Evolutionary conservation across 805 yeast genomes (phyloP), one percentile per base, ranked within the genome.

Genomic region (Candida bentonensis): DNA sequence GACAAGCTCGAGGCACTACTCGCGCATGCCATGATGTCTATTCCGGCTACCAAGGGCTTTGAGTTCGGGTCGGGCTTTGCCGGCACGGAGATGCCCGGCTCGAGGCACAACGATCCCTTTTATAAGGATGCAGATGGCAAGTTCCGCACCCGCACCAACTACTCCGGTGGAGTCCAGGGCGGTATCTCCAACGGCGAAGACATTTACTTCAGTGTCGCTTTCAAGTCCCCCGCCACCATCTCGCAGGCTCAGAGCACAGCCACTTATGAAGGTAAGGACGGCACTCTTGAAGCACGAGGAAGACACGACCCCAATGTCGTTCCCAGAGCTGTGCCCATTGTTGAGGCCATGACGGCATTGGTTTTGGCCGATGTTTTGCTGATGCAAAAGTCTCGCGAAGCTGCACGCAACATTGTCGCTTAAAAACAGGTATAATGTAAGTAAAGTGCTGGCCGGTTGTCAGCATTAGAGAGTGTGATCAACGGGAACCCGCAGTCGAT

Each of bases 291-390:
- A 44, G 96, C 98, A 27, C 80, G 89, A 62, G 98, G 98, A 46
- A 83, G 98, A 73, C 98, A 92, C 59, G 98, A 92, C 62, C 98
- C 98, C 26, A 85, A 88, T 57, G 98, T 92, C 45, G 94, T 94
- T 20, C 98, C 98, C 52, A 79, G 98, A 64, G 98, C 98, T 33
- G 86, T 92, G 49, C 97, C 98, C 43, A 92, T 92, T 57, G 97
- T 92, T 23, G 98, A 92, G 69, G 85, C 97, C 34, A 89, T 92
- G 97, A 76, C 97, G 42, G 92, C 96, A n/a, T 70, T 92, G 52
- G 96, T 86, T 1, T 65, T 89, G 50, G 89, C 89, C 39, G 98
- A 92, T 62, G 78, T 84, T 45, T 66, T 82, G 46, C 65, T 92
- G 66, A 73, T 88, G 41, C 98, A 89, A 67, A 81, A 83, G 63